Evolutionary conservation across 164 flowering plant species (phyloP).

Genomic region (Pachysandra terminalis): DNA sequence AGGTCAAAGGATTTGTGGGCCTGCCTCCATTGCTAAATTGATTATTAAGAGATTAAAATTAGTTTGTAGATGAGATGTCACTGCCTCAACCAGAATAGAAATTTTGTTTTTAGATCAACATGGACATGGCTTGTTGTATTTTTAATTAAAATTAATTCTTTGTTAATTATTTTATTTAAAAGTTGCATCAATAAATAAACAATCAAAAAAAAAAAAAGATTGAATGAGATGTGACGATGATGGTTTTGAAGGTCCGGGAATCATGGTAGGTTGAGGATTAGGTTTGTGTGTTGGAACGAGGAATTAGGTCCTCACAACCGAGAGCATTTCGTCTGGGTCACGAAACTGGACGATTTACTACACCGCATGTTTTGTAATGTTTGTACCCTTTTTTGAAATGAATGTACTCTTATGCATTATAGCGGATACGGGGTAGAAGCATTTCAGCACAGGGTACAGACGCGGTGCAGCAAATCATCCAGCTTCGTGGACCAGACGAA

Average conservation of each 20-base stretch:
- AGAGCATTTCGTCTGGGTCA: too few species aligned
- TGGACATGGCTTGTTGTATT: slow-evolving; percentile 6
- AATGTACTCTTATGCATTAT: too few species aligned
- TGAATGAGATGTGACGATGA: not conserved
- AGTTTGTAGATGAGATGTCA: slow-evolving; percentile 26
- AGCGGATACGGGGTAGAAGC: too few species aligned
- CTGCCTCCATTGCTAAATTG: slow-evolving; percentile 11
- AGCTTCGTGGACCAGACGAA: too few species aligned
- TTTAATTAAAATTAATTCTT: not conserved
- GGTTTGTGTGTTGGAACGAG: not conserved
- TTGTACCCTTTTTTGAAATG: too few species aligned
- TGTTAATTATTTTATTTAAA: slow-evolving; percentile 6
- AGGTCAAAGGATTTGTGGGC: slow-evolving; percentile 9
- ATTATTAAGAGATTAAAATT: not conserved
- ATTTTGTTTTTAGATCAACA: slow-evolving; percentile 9
- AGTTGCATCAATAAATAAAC: not conserved
- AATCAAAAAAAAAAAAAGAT: too few species aligned
- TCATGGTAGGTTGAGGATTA: not conserved
- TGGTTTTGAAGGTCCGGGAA: not conserved
- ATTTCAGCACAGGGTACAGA: too few species aligned
- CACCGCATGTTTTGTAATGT: too few species aligned
- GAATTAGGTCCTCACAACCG: not conserved
- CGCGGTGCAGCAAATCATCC: too few species aligned
- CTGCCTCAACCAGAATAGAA: slow-evolving; percentile 19
- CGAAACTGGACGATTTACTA: too few species aligned